Evolutionary conservation across 768 basidiomycete species (phyloP).

Genomic region (Butyriboletus loyo): DNA sequence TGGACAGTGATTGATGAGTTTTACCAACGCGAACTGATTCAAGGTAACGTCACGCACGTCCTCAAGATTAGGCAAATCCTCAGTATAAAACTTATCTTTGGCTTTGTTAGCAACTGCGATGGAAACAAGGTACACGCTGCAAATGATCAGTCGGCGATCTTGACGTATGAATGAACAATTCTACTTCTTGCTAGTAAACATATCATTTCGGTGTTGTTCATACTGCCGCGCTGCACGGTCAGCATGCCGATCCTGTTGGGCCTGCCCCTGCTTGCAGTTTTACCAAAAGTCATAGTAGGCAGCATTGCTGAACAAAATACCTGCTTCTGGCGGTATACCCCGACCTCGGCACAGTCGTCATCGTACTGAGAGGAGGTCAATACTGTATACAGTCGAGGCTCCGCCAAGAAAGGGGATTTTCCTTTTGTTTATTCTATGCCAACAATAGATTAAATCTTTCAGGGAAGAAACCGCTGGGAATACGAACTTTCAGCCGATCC

Average conservation of each 20-base stretch:
- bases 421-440: conserved; percentile 34
- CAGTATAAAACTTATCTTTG: conserved; percentile 69
- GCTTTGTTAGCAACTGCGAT: conserved; percentile 65
- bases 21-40: conserved; percentile 6
- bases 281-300: neutral
- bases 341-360: conserved; percentile 71
- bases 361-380: conserved; percentile 56
- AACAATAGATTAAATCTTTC: conserved; percentile 2
- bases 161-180: conserved; percentile 6
- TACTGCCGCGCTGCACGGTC: conserved; percentile 70
- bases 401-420: conserved; percentile 5
- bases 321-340: conserved; percentile 77
- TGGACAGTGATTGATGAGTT: conserved; percentile 35
- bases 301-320: conserved; percentile 27
- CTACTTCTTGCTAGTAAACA: conserved; percentile 82
- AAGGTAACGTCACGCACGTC: conserved; percentile 49
- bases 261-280: conserved; percentile 49
- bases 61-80: conserved; percentile 66
- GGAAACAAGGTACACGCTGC: conserved; percentile 67
- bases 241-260: conserved; percentile 71
- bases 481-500: conserved; percentile 66
- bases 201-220: conserved; percentile 72
- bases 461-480: neutral
- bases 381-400: neutral
- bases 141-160: neutral